Conservation (phyloP, 768 basidiomycete genomes). For the Naganishia kalamii region DNA sequence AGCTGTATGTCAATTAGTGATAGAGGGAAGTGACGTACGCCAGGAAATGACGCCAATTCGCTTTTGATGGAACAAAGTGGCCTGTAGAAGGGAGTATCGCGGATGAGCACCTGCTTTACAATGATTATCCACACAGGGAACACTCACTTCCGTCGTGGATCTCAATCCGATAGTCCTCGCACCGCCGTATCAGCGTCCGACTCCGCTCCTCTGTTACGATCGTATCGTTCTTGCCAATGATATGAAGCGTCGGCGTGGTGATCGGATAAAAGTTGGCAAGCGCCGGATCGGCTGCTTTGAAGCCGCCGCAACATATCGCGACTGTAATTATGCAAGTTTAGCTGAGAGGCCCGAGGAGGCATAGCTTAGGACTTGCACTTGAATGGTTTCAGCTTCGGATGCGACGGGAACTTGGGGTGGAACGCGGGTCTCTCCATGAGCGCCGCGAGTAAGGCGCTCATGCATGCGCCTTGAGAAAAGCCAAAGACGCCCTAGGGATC, state of each 20-base stretch:
- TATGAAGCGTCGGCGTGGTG: constrained; percentile 37
- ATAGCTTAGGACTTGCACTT: constrained; percentile 33
- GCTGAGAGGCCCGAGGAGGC: neutral
- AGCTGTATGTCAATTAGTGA: neutral
- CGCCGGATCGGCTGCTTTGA: constrained; percentile 31
- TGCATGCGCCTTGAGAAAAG: constrained; percentile 45
- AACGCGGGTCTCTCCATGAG: constrained; percentile 39
- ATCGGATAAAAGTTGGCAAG: constrained; percentile 39
- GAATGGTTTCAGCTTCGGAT: constrained; percentile 34
- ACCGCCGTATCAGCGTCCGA: constrained; percentile 33
- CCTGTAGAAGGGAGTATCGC: neutral
- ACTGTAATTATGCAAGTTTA: constrained; percentile 23
- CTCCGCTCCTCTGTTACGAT: constrained; percentile 41
- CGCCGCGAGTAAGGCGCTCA: constrained; percentile 41
- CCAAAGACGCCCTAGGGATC: constrained; percentile 45
- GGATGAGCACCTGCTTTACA: neutral
- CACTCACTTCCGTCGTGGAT: constrained; percentile 37
- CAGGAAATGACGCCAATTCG: constrained; percentile 22
- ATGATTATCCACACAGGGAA: neutral
- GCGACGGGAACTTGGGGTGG: constrained; percentile 32
- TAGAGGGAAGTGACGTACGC: neutral
- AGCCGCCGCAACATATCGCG: constrained; percentile 42
- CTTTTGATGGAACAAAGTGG: constrained; percentile 28
- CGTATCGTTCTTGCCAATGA: constrained; percentile 40
- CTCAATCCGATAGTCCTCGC: constrained; percentile 37